phyloP scores from a whole-genome alignment of 1,284 basidiomycete genomes.

The Inonotus obliquus region DNA sequence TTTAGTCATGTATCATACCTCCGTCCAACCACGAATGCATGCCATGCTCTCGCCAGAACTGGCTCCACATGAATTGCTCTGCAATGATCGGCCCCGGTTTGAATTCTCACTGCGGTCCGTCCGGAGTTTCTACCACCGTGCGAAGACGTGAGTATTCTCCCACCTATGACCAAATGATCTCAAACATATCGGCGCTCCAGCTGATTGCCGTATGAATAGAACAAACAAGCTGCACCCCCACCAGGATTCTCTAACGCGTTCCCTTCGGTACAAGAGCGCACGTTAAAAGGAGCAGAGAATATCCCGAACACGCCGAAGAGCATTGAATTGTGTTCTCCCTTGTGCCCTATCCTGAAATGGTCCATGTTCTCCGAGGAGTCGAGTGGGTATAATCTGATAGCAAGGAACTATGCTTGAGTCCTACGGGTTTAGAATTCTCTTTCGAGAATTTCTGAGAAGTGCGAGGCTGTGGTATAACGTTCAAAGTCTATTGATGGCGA shows the following conservation, averaged over 20 bases:
- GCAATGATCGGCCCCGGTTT: background rate
- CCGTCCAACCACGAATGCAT: too few relatives aligned
- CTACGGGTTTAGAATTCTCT: background rate
- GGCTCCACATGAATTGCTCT: background rate
- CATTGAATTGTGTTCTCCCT: background rate
- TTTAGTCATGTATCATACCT: too few relatives aligned
- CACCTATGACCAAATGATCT: background rate
- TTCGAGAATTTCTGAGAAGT: background rate
- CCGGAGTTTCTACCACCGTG: background rate
- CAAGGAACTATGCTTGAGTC: background rate
- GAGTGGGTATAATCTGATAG: background rate
- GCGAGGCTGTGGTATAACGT: constrained; percentile 3
- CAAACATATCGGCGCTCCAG: background rate
- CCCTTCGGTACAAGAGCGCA: background rate
- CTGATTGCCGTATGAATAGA: background rate
- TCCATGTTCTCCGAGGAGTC: constrained; percentile 6
- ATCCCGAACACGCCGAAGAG: background rate
- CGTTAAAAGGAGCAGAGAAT: background rate
- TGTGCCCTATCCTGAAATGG: background rate
- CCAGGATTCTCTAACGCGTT: background rate
- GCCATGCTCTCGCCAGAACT: too few relatives aligned
- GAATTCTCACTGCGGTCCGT: background rate
- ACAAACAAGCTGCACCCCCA: background rate
- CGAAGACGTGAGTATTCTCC: background rate
- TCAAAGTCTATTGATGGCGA: background rate